Conservation (phyloP, 1,139 yeast genomes). For the Taphrina wiesneri region DNA sequence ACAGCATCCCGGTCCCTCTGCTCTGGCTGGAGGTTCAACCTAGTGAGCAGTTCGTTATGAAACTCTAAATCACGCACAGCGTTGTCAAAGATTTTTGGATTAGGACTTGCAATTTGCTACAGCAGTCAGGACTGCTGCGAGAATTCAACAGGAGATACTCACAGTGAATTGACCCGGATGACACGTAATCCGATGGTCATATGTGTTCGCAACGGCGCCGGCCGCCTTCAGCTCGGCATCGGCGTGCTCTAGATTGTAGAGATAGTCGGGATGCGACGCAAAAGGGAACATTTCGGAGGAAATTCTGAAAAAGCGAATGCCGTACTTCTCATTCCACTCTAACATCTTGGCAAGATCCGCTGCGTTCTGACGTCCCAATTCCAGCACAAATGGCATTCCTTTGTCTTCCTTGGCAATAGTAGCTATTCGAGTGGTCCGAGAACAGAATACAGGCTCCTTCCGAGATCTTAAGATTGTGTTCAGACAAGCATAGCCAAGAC, state of each 20-base stretch:
- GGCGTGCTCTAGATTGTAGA: conserved; percentile 36
- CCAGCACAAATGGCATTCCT: conserved; percentile 31
- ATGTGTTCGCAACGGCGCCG: conserved; percentile 34
- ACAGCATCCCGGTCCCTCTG: conserved; percentile 35
- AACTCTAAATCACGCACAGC: conserved; percentile 35
- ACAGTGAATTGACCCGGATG: conserved; percentile 37
- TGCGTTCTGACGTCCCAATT: conserved; percentile 33
- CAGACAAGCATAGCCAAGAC: conserved; percentile 34
- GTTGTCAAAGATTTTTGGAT: conserved; percentile 27
- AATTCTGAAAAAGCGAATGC: conserved; percentile 36
- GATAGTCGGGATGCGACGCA: conserved; percentile 34
- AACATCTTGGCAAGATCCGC: conserved; percentile 32
- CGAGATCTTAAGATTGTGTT: conserved; percentile 34
- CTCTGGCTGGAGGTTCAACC: conserved; percentile 31
- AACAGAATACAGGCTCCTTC: conserved; percentile 34
- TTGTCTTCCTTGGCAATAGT: conserved; percentile 33
- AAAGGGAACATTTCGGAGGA: conserved; percentile 37
- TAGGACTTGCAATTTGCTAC: conserved; percentile 35
- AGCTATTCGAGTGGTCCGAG: conserved; percentile 35
- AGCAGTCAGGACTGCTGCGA: not conserved
- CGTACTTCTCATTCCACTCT: conserved; percentile 35
- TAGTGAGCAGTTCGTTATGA: conserved; percentile 33
- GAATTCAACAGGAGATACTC: not conserved
- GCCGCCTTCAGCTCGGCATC: conserved; percentile 34
- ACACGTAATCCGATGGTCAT: conserved; percentile 35